Percentiles rank a stretch among this genome's conserved stretches.
Conservation (phyloP, 108 stramenopile species). For the Skeletonema potamos region DNA sequence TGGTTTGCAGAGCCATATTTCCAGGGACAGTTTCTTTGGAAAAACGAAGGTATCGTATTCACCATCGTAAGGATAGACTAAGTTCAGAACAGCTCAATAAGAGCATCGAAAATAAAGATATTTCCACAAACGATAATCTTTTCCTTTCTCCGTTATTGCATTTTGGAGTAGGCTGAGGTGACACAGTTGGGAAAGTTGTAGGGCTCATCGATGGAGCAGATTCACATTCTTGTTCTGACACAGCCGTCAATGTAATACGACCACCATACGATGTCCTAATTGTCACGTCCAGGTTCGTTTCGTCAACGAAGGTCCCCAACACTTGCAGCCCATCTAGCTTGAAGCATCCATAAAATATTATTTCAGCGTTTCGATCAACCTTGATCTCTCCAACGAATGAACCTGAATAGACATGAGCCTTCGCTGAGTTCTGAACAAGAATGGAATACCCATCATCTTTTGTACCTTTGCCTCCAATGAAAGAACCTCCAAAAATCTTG, state of each 20-base stretch:
- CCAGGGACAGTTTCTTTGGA: no score
- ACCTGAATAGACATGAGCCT: slow-evolving; percentile 23
- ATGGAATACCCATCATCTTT: slow-evolving; percentile 21
- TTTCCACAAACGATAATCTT: background rate
- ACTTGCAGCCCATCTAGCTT: background rate
- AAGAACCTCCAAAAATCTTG: slow-evolving; percentile 23
- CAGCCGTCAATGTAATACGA: slow-evolving; percentile 1
- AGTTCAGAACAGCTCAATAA: background rate
- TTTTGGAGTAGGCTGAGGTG: slow-evolving; percentile 3
- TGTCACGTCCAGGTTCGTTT: background rate
- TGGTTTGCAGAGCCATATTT: slow-evolving; percentile 46
- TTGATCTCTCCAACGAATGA: slow-evolving; percentile 17
- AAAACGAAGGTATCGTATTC: no score
- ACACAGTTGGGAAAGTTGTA: slow-evolving; percentile 17
- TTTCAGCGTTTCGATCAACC: background rate
- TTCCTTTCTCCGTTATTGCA: background rate
- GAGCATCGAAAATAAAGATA: background rate
- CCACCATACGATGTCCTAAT: slow-evolving; percentile 3
- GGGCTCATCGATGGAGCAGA: slow-evolving; percentile 11
- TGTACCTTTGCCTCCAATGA: slow-evolving; percentile 16
- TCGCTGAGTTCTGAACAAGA: slow-evolving; percentile 18
- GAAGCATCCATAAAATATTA: slow-evolving; percentile 31
- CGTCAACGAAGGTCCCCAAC: slow-evolving; percentile 15
- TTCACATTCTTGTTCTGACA: slow-evolving; percentile 26
- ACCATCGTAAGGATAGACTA: background rate